phyloP scores from a whole-genome alignment of 176 grass and related monocot species.

The Tillandsia leiboldiana region DNA sequence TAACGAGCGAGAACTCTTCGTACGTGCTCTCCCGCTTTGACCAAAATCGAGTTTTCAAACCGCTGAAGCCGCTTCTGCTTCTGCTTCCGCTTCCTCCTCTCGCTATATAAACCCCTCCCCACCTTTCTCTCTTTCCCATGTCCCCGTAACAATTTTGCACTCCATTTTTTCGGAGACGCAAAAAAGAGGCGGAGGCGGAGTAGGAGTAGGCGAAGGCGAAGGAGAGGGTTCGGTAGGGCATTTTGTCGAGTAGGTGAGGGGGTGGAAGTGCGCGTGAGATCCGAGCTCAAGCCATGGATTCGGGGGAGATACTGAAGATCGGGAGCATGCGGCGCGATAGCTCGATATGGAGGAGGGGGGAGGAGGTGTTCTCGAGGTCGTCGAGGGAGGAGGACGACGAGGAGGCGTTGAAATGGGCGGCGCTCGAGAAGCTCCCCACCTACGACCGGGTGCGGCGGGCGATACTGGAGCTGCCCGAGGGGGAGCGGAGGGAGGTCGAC shows the following conservation, averaged over 20 bases:
- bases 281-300: neutral
- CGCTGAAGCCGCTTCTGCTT: too few relatives aligned
- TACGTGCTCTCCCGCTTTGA: too few relatives aligned
- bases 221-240: neutral
- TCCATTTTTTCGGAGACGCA: neutral
- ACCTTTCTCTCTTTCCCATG: too few relatives aligned
- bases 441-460: slow-evolving; percentile 26
- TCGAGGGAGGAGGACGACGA: slow-evolving; percentile 27
- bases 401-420: slow-evolving; percentile 45
- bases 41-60: too few relatives aligned
- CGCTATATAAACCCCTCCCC: too few relatives aligned
- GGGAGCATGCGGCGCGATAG: slow-evolving; percentile 14
- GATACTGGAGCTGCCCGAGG: slow-evolving; percentile 17
- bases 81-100: too few relatives aligned
- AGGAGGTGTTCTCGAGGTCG: slow-evolving; percentile 17
- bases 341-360: slow-evolving; percentile 4
- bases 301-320: slow-evolving; percentile 12
- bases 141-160: too few relatives aligned
- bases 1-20: too few relatives aligned
- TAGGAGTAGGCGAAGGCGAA: neutral
- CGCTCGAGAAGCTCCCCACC: slow-evolving; percentile 38
- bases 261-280: too few relatives aligned
- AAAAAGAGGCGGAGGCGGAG: neutral
- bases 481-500: slow-evolving; percentile 21
- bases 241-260: neutral